These are phyloP conservation scores for Coniophora puteana DNA, from an alignment of 1,284 basidiomycete species.

Conservation along the genomic window DNA sequence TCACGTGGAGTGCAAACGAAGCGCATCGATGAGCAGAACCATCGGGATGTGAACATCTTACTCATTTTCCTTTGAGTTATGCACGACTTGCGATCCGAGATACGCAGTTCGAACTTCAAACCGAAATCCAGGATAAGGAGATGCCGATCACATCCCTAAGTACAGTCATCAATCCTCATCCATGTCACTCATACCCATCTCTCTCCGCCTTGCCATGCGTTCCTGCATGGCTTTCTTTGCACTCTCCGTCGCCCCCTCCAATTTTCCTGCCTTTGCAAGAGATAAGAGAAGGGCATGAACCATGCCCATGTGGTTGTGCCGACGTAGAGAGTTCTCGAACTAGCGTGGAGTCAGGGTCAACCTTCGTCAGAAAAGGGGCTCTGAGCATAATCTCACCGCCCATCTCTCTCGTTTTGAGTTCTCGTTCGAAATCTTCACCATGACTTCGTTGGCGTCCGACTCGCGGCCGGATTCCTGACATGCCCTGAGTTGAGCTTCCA, in stretches of 20 bases:
- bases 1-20: too few species aligned
- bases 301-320: constrained; percentile 82
- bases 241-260: constrained; percentile 43
- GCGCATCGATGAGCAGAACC: too few species aligned
- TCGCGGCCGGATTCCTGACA: constrained; percentile 44
- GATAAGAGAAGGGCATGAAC: constrained; percentile 66
- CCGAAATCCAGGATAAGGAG: too few species aligned
- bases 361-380: neutral
- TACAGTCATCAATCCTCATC: constrained; percentile 30
- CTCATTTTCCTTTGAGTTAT: too few species aligned
- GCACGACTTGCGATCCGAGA: too few species aligned
- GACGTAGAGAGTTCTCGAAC: constrained; percentile 80
- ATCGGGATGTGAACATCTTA: too few species aligned
- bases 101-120: too few species aligned
- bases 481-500: constrained; percentile 54
- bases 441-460: constrained; percentile 46
- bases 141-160: too few species aligned
- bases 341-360: constrained; percentile 22
- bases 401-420: constrained; percentile 75
- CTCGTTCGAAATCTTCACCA: constrained; percentile 70
- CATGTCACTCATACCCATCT: constrained; percentile 22
- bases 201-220: constrained; percentile 23
- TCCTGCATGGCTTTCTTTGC: constrained; percentile 33
- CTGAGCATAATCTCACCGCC: constrained; percentile 60
- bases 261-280: constrained; percentile 62